Evolutionary conservation across 2,329 filamentous ascomycete species (phyloP).

Genomic region (Cercospora janseana): DNA sequence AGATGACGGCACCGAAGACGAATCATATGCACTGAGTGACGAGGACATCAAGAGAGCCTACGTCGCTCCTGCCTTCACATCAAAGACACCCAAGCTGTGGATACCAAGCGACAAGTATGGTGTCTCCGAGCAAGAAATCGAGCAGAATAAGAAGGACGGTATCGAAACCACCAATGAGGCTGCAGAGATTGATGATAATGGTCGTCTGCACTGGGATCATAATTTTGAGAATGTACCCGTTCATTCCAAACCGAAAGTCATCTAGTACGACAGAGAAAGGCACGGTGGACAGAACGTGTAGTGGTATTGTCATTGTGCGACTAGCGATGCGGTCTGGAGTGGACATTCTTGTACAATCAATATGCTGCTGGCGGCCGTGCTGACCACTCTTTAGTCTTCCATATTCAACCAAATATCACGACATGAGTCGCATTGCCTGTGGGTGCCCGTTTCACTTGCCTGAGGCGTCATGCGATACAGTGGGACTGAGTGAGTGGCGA

Average conservation of each 20-base stretch:
- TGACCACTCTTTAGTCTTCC: not conserved
- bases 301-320: not conserved
- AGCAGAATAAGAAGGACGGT: slow-evolving; percentile 40
- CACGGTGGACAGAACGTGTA: slow-evolving; percentile 1
- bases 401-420: no score
- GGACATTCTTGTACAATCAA: not conserved
- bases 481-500: no score
- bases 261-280: slow-evolving; percentile 15
- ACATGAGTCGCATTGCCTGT: no score
- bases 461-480: no score
- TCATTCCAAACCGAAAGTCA: slow-evolving; percentile 37
- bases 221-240: slow-evolving; percentile 46
- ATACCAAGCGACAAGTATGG: slow-evolving; percentile 47
- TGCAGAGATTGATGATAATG: slow-evolving; percentile 47
- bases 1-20: slow-evolving; percentile 21
- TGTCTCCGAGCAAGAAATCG: slow-evolving; percentile 44
- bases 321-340: not conserved
- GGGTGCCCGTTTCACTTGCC: no score
- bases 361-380: not conserved
- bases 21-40: slow-evolving; percentile 26
- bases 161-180: slow-evolving; percentile 48
- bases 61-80: slow-evolving; percentile 46
- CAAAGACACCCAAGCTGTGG: slow-evolving; percentile 47
- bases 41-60: slow-evolving; percentile 43
- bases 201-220: slow-evolving; percentile 46